A percentile compares a stretch with the other conserved stretches of the same genome.
phyloP scores from a whole-genome alignment of 1,139 yeast species.

The Pichia sp. region DNA sequence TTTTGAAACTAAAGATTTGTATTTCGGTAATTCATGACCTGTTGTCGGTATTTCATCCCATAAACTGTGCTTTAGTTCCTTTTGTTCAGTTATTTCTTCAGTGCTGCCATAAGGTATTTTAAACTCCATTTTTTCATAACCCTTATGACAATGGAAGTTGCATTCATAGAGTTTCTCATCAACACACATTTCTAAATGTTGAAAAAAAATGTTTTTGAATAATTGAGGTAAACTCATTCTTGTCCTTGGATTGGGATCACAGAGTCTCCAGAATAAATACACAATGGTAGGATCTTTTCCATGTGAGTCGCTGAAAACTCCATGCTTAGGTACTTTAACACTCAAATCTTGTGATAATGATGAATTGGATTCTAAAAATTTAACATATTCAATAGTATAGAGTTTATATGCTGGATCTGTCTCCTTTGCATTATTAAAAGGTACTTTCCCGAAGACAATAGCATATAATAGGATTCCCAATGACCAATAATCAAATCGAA shows the following conservation, averaged over 20 bases:
- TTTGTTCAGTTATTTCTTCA: slow-evolving; percentile 12
- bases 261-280: slow-evolving; percentile 68
- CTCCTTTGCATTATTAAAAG: slow-evolving; percentile 49
- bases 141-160: slow-evolving; percentile 24
- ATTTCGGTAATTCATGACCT: background rate
- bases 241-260: slow-evolving; percentile 52
- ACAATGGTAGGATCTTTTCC: slow-evolving; percentile 49
- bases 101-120: slow-evolving; percentile 10
- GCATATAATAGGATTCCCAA: slow-evolving; percentile 63
- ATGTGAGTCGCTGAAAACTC: slow-evolving; percentile 54
- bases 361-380: slow-evolving; percentile 33
- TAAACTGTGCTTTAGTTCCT: slow-evolving; percentile 12
- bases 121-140: slow-evolving; percentile 7
- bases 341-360: slow-evolving; percentile 17
- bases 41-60: slow-evolving; percentile 16
- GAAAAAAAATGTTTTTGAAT: slow-evolving; percentile 61
- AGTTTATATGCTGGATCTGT: slow-evolving; percentile 54
- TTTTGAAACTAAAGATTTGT: background rate
- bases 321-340: slow-evolving; percentile 11
- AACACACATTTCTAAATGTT: slow-evolving; percentile 52
- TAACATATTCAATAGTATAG: slow-evolving; percentile 46
- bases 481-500: slow-evolving; percentile 68
- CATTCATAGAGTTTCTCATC: slow-evolving; percentile 48
- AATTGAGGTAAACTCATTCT: slow-evolving; percentile 52
- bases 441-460: slow-evolving; percentile 52